Base-by-base conservation (phyloP, 768 basidiomycete species). In the Rossbeevera mucosa region DNA sequence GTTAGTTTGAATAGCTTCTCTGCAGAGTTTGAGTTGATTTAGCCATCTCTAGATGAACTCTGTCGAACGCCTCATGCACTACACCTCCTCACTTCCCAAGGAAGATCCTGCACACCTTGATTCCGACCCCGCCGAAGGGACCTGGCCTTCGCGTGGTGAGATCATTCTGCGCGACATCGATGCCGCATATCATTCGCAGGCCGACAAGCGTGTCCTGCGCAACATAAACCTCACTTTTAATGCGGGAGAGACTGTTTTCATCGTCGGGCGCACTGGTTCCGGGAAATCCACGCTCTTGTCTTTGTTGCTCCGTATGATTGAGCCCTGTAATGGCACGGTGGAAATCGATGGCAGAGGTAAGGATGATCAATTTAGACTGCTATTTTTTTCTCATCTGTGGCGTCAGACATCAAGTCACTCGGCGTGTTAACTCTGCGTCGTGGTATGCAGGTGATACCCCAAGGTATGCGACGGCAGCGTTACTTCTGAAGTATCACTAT, bases 371-470 rank as follows among this genome's bases (percentile, higher is more conserved):
- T 31, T 88, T 53, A 89, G 59, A 72, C 61, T 0, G 90, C 80
- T 77, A 71, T 78, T 44, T 79, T 80, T 80, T 88, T 14, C 8
- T n/a, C 21, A 16, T 25, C 48, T 30, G 40, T 12, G 80, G 69
- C 90, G 0, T 81, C 83, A 65, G 90, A 95, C 51, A 96, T 94
- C 65, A 82, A 91, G 57, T 87, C 88, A 0, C 78, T 94, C 53
- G 91, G 85, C 5, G 62, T 67, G 36, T 51, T 61, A 28, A 69
- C 64, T 36, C 44, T 68, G 44, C 64, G 64, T 29, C 60, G 62
- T 21, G 64, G 60, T 26, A 58, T 67, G 56, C 55, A 69, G 44
- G 63, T 67, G 48, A 69, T 64, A 22, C 65, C 65, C 5, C 65
- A 67, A 52, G 64, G 67, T 59, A 48, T 54, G 55, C 43, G 18